Base-by-base conservation (phyloP, 192 early-diverging fungal species). In the Coemansia sp. region DNA sequence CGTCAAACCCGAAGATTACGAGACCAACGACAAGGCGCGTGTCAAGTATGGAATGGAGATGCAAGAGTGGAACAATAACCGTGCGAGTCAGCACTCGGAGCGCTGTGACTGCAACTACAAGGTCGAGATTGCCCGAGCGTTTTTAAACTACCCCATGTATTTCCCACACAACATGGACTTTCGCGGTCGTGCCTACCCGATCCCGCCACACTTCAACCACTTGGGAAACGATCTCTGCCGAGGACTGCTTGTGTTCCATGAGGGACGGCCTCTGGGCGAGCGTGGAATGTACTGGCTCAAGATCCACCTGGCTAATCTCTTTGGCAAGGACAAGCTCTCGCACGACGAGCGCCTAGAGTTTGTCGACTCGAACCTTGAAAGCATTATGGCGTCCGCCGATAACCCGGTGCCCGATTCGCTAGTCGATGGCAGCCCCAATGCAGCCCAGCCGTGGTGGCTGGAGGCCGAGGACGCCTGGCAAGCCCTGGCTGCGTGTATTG, bases 101-200 rank as follows among this genome's bases (percentile, higher is more conserved):
- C 88, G 97, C 59, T 97, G 94, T 68, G 90, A 92, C 76, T 90
- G 90, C 64, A 97, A 96, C 82, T 96, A 96, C 86, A 95, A 95
- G 83, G 86, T 99, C 29, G 95, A 96, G 77, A 96, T 95, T 80
- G 97, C 97, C 11, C 78, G 88, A 64, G 91, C 94, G 23, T 96
- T 95, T 70, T 69, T 94, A 32, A 89, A 92, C 66, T 86, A 94
- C 51, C 87, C 87, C 2, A 93, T 99, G 86, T 99, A 91, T 82
- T 99, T 97, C 78, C 97, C 97, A 17, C 97, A 99, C 80, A 96
- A 95, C 72, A 73, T 97, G 67, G 97, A 99, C 77, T 99, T 99
- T 86, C 90, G 97, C 57, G 97, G 97, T 25, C 92, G 97, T 63
- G 95, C 97, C 5, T 99, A 99, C 69, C 94, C 97, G 48, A 96